Base-by-base conservation (phyloP, 768 basidiomycete species). In the Russula emetica region DNA sequence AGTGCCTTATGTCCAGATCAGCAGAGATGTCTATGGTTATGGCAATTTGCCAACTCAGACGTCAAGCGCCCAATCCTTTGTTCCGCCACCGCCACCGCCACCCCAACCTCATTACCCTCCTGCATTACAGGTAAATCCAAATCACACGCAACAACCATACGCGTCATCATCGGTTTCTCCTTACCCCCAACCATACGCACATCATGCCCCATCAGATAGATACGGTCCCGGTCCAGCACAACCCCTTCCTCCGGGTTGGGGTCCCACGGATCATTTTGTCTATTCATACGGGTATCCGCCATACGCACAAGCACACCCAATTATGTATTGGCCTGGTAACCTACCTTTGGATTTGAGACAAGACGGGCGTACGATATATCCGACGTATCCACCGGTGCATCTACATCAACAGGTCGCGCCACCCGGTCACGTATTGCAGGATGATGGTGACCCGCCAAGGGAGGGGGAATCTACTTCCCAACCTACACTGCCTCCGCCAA, bases 281-380 rank as follows among this genome's bases (percentile, higher is more conserved):
- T 72, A 68, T 64, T 60, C 70, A 45, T 76, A 75, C 55, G 69
- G 73, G 38, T 65, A 65, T 57, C 64, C 64, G 1, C 55, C 54
- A 61, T 65, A 65, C 26, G 55, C 42, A 2, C 64, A 60, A 45
- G 38, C 64, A 2, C 76, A 75, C 61, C 76, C 77, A 6, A 74
- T 79, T 36, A 67, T 74, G 56, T 76, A 74, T 61, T 80, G 80
- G 81, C 72, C 73, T 28, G 72, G 58, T 54, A 66, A 64, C 62
- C 47, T 42, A 40, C 66, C 38, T 58, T 55, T 58, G 53, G 57
- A 67, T 52, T 34, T 56, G 30, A 52, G 54, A 50, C 55, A 60
- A 49, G 60, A 67, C 7, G 56, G 52, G 20, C 50, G 53, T 22
- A 14, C 57, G 16, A 56, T 65, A 4, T 64, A 58, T 58, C 58